phyloP scores from a whole-genome alignment of 2,329 filamentous ascomycete genomes.

The Neofusicoccum parvum region DNA sequence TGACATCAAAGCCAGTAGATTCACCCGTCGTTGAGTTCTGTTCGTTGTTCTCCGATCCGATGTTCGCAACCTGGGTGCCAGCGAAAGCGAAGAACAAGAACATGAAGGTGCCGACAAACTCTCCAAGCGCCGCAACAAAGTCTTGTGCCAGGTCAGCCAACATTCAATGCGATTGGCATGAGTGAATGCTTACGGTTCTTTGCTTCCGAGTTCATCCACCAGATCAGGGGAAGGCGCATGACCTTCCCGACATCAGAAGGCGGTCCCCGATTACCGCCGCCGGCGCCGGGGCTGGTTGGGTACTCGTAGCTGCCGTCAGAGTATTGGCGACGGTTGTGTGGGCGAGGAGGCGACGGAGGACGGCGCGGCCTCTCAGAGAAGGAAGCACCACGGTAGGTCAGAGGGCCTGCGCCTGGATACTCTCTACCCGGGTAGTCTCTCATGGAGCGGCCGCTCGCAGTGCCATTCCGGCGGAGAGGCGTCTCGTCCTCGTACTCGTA shows the following conservation, averaged over 20 bases:
- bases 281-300: neutral
- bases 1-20: constrained; percentile 24
- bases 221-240: constrained; percentile 36
- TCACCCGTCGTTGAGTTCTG: constrained; percentile 28
- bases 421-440: neutral
- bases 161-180: neutral
- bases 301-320: constrained; percentile 12
- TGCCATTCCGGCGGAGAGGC: neutral
- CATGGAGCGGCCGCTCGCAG: no score
- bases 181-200: constrained; percentile 34
- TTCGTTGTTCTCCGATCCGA: constrained; percentile 28
- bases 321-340: neutral
- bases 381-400: neutral
- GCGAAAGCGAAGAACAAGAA: constrained; percentile 45
- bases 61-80: constrained; percentile 41
- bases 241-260: constrained; percentile 26
- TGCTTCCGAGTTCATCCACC: constrained; percentile 40
- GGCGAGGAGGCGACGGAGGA: neutral
- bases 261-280: neutral
- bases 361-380: neutral
- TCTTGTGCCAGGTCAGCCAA: constrained; percentile 23
- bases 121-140: constrained; percentile 38
- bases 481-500: constrained; percentile 14
- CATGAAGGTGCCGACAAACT: constrained; percentile 44
- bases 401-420: neutral